These are phyloP conservation scores for Hygrocybe punicea DNA, from an alignment of 768 basidiomycete genomes.

Conservation along the genomic window DNA sequence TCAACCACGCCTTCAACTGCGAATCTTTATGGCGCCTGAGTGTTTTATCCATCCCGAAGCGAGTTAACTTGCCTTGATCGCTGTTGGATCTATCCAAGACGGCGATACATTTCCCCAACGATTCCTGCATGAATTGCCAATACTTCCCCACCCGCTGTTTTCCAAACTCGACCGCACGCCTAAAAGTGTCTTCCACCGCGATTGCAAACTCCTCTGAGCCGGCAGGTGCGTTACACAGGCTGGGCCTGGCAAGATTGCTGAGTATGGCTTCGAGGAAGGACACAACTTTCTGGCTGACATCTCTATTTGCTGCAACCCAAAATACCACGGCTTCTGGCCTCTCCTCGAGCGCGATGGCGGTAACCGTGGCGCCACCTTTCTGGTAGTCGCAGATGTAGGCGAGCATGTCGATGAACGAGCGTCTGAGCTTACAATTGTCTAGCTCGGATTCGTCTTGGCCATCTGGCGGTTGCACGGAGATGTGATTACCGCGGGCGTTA, in stretches of 20 bases:
- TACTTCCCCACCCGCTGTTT: neutral
- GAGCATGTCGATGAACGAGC: conserved; percentile 1
- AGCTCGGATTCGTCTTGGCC: neutral
- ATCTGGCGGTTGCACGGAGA: neutral
- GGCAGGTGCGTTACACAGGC: neutral
- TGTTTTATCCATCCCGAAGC: neutral
- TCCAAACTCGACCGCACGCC: neutral
- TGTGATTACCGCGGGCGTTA: neutral
- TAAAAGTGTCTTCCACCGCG: neutral
- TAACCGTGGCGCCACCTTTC: neutral
- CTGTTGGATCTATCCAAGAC: neutral
- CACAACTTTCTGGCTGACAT: neutral
- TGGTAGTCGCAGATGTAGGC: neutral
- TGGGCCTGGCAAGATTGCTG: neutral
- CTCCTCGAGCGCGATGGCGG: neutral
- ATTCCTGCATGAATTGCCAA: neutral
- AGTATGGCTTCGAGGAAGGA: neutral
- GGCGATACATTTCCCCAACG: neutral
- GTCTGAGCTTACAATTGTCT: neutral
- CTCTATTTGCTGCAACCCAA: conserved; percentile 1
- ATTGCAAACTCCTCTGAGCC: neutral
- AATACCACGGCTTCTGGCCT: conserved; percentile 1
- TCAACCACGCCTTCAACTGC: neutral
- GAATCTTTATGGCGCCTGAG: neutral
- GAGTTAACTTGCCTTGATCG: neutral